These are phyloP conservation scores for Bretschneidera sinensis DNA, from an alignment of 345 rosid genomes.

Conservation along the genomic window DNA sequence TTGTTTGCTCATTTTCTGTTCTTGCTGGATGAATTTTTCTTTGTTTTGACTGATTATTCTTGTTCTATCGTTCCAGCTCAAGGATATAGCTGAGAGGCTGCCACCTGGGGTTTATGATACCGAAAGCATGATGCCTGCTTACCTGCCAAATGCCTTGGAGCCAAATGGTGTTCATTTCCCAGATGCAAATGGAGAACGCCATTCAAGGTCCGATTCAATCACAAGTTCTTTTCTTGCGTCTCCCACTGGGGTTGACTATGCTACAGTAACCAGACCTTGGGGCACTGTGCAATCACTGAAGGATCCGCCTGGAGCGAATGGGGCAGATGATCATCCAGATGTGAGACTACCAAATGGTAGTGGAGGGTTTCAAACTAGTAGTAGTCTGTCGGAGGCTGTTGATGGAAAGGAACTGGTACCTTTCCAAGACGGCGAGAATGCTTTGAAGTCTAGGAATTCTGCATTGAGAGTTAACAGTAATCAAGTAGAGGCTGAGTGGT, in stretches of 20 bases:
- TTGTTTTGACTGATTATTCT: neutral
- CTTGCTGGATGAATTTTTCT: neutral
- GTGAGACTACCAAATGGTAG: slow-evolving; percentile 39
- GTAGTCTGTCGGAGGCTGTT: slow-evolving; percentile 40
- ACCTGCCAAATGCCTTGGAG: slow-evolving; percentile 58
- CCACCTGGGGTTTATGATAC: slow-evolving; percentile 65
- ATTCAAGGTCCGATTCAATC: slow-evolving; percentile 61
- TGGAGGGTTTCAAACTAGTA: slow-evolving; percentile 34
- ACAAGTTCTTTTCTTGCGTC: slow-evolving; percentile 47
- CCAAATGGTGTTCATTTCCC: slow-evolving; percentile 54
- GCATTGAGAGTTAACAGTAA: slow-evolving; percentile 31
- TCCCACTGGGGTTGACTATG: slow-evolving; percentile 32
- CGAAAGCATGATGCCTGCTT: slow-evolving; percentile 41
- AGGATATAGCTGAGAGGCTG: slow-evolving; percentile 80
- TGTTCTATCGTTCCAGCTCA: slow-evolving; percentile 49
- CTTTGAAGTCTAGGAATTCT: slow-evolving; percentile 48
- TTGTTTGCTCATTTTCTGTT: neutral
- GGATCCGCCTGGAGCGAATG: slow-evolving; percentile 41
- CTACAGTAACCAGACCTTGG: slow-evolving; percentile 37
- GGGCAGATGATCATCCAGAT: slow-evolving; percentile 40
- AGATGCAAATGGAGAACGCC: slow-evolving; percentile 52
- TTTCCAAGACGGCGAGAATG: slow-evolving; percentile 42
- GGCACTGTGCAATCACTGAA: slow-evolving; percentile 29
- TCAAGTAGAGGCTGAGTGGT: slow-evolving; percentile 89
- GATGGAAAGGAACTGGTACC: slow-evolving; percentile 49